phyloP scores from a whole-genome alignment of 2,329 filamentous ascomycete genomes.

The Rhynchosporium secalis region DNA sequence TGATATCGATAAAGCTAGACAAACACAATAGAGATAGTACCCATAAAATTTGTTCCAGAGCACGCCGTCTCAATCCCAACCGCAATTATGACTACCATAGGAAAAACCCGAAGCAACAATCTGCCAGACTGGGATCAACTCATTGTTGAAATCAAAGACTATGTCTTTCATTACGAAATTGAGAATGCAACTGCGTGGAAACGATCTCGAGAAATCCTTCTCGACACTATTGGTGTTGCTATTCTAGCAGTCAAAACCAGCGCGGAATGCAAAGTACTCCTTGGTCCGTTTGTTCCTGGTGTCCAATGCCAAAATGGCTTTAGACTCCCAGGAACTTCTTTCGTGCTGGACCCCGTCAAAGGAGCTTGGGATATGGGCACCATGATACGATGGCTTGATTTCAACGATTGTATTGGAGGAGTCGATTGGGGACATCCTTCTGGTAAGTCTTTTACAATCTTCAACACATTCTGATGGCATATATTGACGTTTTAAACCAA shows the following conservation, averaged over 20 bases:
- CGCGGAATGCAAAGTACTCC: neutral
- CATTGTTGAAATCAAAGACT: neutral
- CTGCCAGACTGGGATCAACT: neutral
- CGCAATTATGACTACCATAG: too few species aligned
- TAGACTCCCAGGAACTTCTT: neutral
- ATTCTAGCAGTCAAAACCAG: neutral
- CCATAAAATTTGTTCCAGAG: too few species aligned
- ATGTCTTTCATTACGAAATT: neutral
- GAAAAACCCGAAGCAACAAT: too few species aligned
- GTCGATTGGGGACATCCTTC: neutral
- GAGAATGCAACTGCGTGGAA: neutral
- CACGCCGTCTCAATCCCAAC: too few species aligned
- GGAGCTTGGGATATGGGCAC: neutral
- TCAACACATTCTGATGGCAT: neutral
- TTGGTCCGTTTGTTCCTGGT: neutral
- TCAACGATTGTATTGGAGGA: neutral
- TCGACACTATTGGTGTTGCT: neutral
- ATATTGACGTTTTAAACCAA: neutral
- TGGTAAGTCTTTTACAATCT: neutral
- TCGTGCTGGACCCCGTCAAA: neutral
- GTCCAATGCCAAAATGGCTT: neutral
- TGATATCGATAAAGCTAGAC: too few species aligned
- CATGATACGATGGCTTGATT: neutral
- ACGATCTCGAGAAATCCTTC: neutral
- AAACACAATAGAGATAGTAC: too few species aligned